phyloP scores from a whole-genome alignment of 2,329 filamentous ascomycete species.

The Fulvia fulva region DNA sequence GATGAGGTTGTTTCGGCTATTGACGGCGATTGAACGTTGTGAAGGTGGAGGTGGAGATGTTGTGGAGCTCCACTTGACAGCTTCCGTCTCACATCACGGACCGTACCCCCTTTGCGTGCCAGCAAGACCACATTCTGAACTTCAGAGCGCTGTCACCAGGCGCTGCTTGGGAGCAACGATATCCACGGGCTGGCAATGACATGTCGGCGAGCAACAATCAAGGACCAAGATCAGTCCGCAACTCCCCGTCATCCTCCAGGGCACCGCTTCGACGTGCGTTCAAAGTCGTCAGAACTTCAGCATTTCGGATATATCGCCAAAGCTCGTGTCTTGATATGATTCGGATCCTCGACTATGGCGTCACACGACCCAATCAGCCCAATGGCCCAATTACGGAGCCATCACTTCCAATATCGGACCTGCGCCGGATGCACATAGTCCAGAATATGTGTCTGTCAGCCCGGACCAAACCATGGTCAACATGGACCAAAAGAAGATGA shows the following conservation, averaged over 20 bases:
- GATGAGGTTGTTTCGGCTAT: background rate
- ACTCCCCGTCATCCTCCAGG: too few relatives aligned
- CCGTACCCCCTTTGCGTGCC: background rate
- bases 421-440: background rate
- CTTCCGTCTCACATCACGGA: background rate
- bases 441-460: background rate
- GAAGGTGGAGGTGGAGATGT: background rate
- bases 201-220: too few relatives aligned
- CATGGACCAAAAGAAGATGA: background rate
- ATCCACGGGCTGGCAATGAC: too few relatives aligned
- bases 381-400: background rate
- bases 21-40: background rate
- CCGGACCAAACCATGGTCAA: background rate
- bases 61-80: background rate
- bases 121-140: too few relatives aligned
- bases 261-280: too few relatives aligned
- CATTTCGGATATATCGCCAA: too few relatives aligned
- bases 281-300: too few relatives aligned
- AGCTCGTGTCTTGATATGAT: too few relatives aligned
- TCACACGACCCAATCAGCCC: background rate
- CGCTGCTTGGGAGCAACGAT: too few relatives aligned
- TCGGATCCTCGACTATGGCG: too few relatives aligned
- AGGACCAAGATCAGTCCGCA: too few relatives aligned
- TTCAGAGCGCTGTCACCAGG: too few relatives aligned
- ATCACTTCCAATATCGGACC: background rate